These are phyloP conservation scores for Hirsutella rhossiliensis DNA, from an alignment of 2,329 filamentous ascomycete species.

Conservation along the genomic window DNA sequence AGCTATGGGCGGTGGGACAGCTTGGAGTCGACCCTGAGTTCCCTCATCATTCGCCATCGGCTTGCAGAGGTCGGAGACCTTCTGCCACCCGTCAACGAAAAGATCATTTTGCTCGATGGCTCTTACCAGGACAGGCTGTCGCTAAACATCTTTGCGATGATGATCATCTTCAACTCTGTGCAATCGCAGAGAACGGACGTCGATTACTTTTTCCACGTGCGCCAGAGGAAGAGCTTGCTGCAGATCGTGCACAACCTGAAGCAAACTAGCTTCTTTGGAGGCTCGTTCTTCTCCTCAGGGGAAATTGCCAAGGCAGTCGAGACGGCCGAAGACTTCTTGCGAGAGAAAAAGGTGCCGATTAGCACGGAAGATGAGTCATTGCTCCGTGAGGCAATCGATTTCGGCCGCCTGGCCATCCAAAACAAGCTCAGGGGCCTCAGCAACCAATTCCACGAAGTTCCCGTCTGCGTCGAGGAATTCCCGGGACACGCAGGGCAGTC, in stretches of 20 bases:
- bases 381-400: constrained; percentile 51
- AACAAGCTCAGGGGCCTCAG: constrained; percentile 56
- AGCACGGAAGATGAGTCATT: constrained; percentile 45
- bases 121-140: constrained; percentile 76
- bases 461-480: constrained; percentile 58
- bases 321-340: constrained; percentile 55
- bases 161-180: constrained; percentile 75
- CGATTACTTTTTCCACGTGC: constrained; percentile 82
- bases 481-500: constrained; percentile 44
- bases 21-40: constrained; percentile 59
- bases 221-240: constrained; percentile 54
- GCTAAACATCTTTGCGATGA: constrained; percentile 73
- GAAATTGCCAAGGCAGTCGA: constrained; percentile 55
- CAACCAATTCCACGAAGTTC: constrained; percentile 64
- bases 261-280: constrained; percentile 75
- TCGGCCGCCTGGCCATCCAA: constrained; percentile 45
- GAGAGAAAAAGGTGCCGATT: constrained; percentile 47
- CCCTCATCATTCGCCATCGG: constrained; percentile 70
- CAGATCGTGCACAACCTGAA: constrained; percentile 66
- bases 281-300: constrained; percentile 56
- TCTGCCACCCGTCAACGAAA: constrained; percentile 63
- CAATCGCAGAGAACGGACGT: constrained; percentile 73
- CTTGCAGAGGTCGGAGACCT: constrained; percentile 56
- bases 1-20: constrained; percentile 47
- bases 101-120: constrained; percentile 61